Evolutionary conservation across 768 basidiomycete genomes (phyloP).

Genomic region (Filobasidium floriforme): DNA sequence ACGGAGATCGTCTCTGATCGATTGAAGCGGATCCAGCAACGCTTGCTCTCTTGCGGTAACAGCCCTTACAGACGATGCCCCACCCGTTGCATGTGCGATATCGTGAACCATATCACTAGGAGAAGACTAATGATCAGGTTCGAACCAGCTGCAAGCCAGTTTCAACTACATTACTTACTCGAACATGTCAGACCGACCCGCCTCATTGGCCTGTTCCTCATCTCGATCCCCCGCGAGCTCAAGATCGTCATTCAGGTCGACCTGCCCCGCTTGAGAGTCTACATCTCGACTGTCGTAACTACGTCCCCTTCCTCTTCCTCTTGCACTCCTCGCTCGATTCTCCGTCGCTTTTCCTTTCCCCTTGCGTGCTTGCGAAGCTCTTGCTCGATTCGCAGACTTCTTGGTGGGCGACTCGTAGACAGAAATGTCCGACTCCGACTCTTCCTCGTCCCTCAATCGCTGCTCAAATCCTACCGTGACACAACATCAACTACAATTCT

Average conservation of each 20-base stretch:
- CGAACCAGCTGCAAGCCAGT: not conserved
- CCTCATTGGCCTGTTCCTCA: not conserved
- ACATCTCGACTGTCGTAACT: not conserved
- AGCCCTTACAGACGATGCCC: not conserved
- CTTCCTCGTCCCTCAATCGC: not conserved
- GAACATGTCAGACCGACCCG: not conserved
- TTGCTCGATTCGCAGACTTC: not conserved
- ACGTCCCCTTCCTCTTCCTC: not conserved
- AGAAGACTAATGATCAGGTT: not conserved
- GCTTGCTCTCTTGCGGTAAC: not conserved
- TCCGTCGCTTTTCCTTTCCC: too few species aligned
- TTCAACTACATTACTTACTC: not conserved
- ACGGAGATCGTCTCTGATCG: slow-evolving; percentile 26
- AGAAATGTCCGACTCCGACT: not conserved
- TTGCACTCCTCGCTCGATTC: not conserved
- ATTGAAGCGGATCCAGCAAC: slow-evolving; percentile 8
- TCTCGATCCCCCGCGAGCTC: not conserved
- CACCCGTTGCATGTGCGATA: not conserved
- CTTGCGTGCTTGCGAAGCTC: too few species aligned
- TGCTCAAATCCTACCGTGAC: not conserved
- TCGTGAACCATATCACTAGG: not conserved
- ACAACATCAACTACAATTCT: not conserved
- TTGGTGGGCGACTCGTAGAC: not conserved
- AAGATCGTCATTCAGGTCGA: not conserved
- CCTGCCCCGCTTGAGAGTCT: not conserved